A percentile compares a stretch with the other conserved stretches of the same genome.
phyloP scores from a whole-genome alignment of 1,284 basidiomycete genomes.

The Apiotrichum veenhuisii region DNA sequence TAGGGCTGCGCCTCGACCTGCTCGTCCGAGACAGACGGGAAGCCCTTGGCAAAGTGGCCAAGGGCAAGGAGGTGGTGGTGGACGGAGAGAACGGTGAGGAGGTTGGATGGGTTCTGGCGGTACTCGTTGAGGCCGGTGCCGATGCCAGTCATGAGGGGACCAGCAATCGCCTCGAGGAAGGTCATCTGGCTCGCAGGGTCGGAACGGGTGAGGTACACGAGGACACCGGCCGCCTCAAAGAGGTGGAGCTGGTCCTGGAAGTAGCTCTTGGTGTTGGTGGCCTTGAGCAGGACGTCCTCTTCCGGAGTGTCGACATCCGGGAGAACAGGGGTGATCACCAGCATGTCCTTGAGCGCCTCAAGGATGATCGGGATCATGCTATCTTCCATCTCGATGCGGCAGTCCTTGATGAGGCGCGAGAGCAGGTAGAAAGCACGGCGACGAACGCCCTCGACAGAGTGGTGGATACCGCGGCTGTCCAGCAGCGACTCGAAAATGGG shows the following conservation, averaged over 20 bases:
- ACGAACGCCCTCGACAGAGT: conserved; percentile 66
- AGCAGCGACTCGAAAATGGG: conserved; percentile 86
- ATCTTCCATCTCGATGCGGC: conserved; percentile 70
- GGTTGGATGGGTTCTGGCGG: conserved; percentile 33
- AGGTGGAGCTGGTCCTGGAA: conserved; percentile 94
- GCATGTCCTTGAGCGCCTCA: conserved; percentile 62
- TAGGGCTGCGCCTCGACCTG: conserved; percentile 69
- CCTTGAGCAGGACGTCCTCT: conserved; percentile 66
- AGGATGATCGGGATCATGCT: conserved; percentile 70
- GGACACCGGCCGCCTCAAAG: conserved; percentile 84
- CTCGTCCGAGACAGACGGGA: conserved; percentile 77
- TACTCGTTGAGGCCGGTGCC: conserved; percentile 60
- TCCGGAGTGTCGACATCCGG: conserved; percentile 53
- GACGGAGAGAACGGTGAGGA: conserved; percentile 72
- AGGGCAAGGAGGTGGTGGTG: conserved; percentile 95
- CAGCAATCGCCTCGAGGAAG: conserved; percentile 71
- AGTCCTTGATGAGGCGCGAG: conserved; percentile 85
- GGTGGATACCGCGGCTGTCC: conserved; percentile 79
- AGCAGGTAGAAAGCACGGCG: conserved; percentile 89
- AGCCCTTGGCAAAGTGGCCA: conserved; percentile 93
- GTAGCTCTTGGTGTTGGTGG: conserved; percentile 59
- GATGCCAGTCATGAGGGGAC: conserved; percentile 75
- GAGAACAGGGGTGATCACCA: conserved; percentile 52
- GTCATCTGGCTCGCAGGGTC: conserved; percentile 67
- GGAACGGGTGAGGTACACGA: conserved; percentile 67